Conservation (phyloP, 1,139 yeast genomes). For the Kodamaea sp. region DNA sequence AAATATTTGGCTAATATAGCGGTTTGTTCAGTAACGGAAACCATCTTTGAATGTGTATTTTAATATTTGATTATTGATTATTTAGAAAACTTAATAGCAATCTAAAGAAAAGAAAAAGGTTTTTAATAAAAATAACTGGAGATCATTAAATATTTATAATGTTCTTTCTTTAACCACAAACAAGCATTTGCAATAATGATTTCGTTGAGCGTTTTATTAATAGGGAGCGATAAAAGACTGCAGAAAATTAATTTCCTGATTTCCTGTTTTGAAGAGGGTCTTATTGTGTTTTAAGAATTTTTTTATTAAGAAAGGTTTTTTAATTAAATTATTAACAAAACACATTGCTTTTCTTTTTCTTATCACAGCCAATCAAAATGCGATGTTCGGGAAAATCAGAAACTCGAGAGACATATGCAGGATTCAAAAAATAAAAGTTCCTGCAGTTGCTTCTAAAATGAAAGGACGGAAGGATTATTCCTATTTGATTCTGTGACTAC, state of each 20-base stretch:
- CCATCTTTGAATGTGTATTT: conserved; percentile 15
- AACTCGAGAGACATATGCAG: too few relatives aligned
- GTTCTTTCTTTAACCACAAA: neutral
- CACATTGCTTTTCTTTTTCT: conserved; percentile 7
- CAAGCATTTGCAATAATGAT: neutral
- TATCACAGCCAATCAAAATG: conserved; percentile 8
- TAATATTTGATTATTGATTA: too few relatives aligned
- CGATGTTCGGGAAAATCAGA: neutral
- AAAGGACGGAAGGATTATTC: too few relatives aligned
- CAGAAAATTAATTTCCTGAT: too few relatives aligned
- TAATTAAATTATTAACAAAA: too few relatives aligned
- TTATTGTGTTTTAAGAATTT: neutral
- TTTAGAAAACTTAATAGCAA: neutral
- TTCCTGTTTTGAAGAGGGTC: neutral
- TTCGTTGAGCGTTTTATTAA: neutral
- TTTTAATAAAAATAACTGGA: neutral
- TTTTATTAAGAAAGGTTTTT: too few relatives aligned
- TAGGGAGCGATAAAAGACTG: neutral
- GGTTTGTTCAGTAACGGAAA: conserved; percentile 62
- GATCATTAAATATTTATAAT: conserved; percentile 2
- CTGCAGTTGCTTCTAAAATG: too few relatives aligned
- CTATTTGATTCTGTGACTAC: too few relatives aligned
- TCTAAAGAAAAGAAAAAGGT: conserved; percentile 4
- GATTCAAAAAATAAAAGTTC: too few relatives aligned
- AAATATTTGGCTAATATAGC: conserved; percentile 77